A percentile compares a stretch with the other conserved stretches of the same genome.
Evolutionary conservation across 768 basidiomycete genomes (phyloP).

Genomic region (Epithele typhae): DNA sequence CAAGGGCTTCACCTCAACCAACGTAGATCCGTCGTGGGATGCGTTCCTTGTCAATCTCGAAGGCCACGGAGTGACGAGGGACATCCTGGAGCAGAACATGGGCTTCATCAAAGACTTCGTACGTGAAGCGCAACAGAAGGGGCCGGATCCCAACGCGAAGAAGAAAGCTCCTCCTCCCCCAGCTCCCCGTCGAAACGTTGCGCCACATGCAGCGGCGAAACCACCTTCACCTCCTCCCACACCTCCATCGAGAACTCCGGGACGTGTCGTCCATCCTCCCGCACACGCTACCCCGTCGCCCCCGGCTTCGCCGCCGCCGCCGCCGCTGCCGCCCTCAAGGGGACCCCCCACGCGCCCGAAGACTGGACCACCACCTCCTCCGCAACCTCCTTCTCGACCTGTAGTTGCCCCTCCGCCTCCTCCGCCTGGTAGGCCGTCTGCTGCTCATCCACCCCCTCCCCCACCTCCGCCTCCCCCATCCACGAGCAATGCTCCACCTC

Average conservation of each 20-base stretch:
- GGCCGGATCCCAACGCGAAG: slow-evolving; percentile 15
- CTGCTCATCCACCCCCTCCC: slow-evolving; percentile 32
- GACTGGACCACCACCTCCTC: no score
- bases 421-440: slow-evolving; percentile 23
- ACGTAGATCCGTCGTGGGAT: slow-evolving; percentile 90
- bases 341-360: slow-evolving; percentile 33
- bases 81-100: slow-evolving; percentile 71
- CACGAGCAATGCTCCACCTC: slow-evolving; percentile 26
- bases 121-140: slow-evolving; percentile 39
- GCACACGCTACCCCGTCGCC: slow-evolving; percentile 28
- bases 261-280: slow-evolving; percentile 25
- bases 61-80: slow-evolving; percentile 57
- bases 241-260: slow-evolving; percentile 35
- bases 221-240: slow-evolving; percentile 53
- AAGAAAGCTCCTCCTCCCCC: slow-evolving; percentile 34
- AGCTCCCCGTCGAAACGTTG: slow-evolving; percentile 29
- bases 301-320: slow-evolving; percentile 9
- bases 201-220: slow-evolving; percentile 15
- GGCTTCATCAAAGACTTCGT: slow-evolving; percentile 89
- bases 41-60: slow-evolving; percentile 65
- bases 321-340: slow-evolving; percentile 25
- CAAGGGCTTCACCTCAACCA: slow-evolving; percentile 78
- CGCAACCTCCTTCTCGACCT: slow-evolving; percentile 30
- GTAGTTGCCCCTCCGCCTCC: slow-evolving; percentile 31
- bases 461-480: slow-evolving; percentile 31